These are phyloP conservation scores for Ustilago trichophora DNA, from an alignment of 1,284 basidiomycete genomes.

Conservation along the genomic window DNA sequence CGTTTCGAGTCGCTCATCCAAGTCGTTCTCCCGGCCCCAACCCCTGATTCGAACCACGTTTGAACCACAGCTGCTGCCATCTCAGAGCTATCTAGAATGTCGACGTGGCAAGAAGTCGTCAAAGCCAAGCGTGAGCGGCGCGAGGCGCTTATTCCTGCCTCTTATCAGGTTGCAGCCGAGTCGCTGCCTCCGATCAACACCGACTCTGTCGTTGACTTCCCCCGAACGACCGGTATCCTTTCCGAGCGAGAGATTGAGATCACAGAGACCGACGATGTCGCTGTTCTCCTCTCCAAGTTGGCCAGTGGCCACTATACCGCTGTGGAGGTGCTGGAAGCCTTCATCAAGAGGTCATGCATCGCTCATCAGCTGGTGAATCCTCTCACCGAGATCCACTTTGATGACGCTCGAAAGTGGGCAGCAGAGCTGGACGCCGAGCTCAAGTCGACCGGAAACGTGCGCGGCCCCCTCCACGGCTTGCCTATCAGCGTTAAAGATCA, in stretches of 20 bases:
- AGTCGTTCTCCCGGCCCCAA: too few relatives aligned
- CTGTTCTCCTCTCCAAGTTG: conserved; percentile 71
- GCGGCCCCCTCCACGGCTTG: conserved; percentile 74
- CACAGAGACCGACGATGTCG: conserved; percentile 67
- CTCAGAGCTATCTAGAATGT: conserved; percentile 13
- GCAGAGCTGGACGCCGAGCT: conserved; percentile 71
- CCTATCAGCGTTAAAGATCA: conserved; percentile 77
- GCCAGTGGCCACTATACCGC: conserved; percentile 72
- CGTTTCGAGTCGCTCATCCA: too few relatives aligned
- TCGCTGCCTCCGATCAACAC: conserved; percentile 26
- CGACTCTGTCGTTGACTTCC: conserved; percentile 34
- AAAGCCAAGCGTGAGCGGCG: conserved; percentile 35
- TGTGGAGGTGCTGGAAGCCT: conserved; percentile 77
- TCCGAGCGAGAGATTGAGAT: conserved; percentile 43
- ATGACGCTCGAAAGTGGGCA: conserved; percentile 73
- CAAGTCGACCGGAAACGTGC: conserved; percentile 69
- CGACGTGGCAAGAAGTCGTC: conserved; percentile 39
- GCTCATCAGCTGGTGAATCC: conserved; percentile 78
- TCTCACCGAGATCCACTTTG: conserved; percentile 74
- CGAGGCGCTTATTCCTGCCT: conserved; percentile 37
- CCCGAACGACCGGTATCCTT: conserved; percentile 31
- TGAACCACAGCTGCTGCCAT: too few relatives aligned
- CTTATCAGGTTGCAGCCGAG: conserved; percentile 28
- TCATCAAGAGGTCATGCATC: conserved; percentile 79
- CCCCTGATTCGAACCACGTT: too few relatives aligned